Base-by-base conservation (phyloP, 805 yeast genomes). In the Metschnikowia lochheadii region DNA sequence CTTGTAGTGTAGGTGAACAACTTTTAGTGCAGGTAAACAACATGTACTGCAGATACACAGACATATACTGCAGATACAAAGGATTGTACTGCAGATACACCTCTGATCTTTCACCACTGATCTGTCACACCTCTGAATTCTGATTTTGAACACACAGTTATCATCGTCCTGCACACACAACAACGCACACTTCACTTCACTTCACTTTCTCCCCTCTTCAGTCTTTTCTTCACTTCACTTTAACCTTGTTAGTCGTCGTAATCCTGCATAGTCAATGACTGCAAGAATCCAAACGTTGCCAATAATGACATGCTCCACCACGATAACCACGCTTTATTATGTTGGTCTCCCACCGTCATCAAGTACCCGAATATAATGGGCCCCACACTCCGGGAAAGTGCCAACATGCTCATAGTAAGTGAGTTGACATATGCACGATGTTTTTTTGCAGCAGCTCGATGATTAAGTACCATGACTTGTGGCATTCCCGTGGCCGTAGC, bases 361-460 rank as follows among this genome's bases (percentile, higher is more conserved):
- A 69, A 49, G 51, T 64, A 66, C 6, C 74, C 74, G 49, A 68
- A 69, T 0, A 63, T 29, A 3, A 69, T 57, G 0, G 74, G 74
- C 1, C 72, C 73, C 13, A 62, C 49, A 46, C 63, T 68, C 31
- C 70, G 55, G 10, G 72, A 66, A 36, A 69, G 57, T 6, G 73
- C 69, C 48, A 63, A 54, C 53, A 68, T 58, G 52, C 71, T 65
- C 67, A 69, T 61, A 7, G 68, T 60, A 20, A 63, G 55, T 36
- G 71, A 62, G 49, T 69, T 69, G 38, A 69, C 68, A 46, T 68
- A 69, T 0, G 73, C 71, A 8, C 73, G 59, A 53, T 69, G 72
- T 49, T 62, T 52, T 32, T 62, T 62, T 5, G 61, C 58, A 1
- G 73, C 72, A 3, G 73, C 72, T 5, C 74, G 61, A 50, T 69